Base-by-base conservation (phyloP, 2,329 filamentous ascomycete species). In the Fusarium avenaceum region DNA sequence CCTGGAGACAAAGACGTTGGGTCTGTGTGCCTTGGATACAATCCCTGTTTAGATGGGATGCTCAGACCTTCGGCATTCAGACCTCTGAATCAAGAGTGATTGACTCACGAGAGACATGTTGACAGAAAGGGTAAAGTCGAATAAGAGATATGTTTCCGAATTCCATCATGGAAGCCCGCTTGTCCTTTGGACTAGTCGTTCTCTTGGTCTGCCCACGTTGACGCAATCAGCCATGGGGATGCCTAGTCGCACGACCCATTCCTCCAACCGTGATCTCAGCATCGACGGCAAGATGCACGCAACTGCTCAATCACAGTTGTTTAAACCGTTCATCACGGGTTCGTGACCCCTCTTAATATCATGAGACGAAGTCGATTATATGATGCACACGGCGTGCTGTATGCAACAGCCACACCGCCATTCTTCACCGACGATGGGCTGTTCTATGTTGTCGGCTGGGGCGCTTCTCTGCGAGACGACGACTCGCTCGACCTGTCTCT, bases 351-450 rank as follows among this genome's bases (percentile, higher is more conserved):
- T 53, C 44, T 39, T 32, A 50, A 68, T 49, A 69, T 54, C 60
- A 68, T 61, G 53, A 70, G 71, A 72, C 68, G 57, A 53, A 30
- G 22, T 44, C 58, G 40, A 70, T 64, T 54, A 57, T 45, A 43
- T 70, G 63, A 63, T 67, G 61, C 57, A 56, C 39, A 51, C 51
- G 48, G 67, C 53, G 51, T 61, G 43, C 66, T 63, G 55, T 65
- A 56, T 65, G 57, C 42, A 49, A 57, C 57, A 48, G 45, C 44
- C 67, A 72, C 71, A 73, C 71, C 71, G 71, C 71, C 53, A 71
- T 63, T 73, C 67, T 62, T 56, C 35, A 50, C 47, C 24, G 43
- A 49, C 30, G 35, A 65, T 69, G 43, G 20, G 28, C 52, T 39
- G 56, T 57, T 48, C 48, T 48, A 46, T 61, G 48, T 59, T 40